Base-by-base conservation (phyloP, 208 protist species). In the Acanthamoeba lenticulata region DNA sequence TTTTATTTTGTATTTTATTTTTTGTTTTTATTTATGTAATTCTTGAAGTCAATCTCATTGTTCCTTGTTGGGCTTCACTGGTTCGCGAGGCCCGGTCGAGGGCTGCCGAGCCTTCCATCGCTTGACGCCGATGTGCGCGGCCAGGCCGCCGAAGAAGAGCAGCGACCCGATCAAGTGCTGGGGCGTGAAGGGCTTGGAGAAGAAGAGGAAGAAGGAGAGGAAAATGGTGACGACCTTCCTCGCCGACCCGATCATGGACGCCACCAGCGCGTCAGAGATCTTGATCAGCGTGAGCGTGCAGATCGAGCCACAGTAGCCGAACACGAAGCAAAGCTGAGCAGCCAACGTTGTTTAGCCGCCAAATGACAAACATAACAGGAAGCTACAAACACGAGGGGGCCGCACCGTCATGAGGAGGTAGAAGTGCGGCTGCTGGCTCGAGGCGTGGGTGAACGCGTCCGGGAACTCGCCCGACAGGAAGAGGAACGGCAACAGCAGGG, bases 251-350 rank as follows among this genome's bases (percentile, higher is more conserved):
- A 83, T 49, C 38, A 83, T 83, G 4, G 72, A 52, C 17, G 72
- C 72, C 72, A 83, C 72, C 15, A 83, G 42, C 19, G 72, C 72
- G 42, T 83, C 72, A 6, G 72, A 83, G 9, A 40, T 52, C 38
- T 83, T 83, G 72, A 83, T 49, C 36, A 83, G 42, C 15, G 72
- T 49, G 36, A 83, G 38, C 19, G 72, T 52, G 42, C 38, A 40
- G 38, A 83, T 83, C 36, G 72, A 83, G 4, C 72, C 72, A 45
- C 38, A 40, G 72, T 83, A 83, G 42, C 72, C 72, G 13, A 83
- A 83, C 24, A 83, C 5, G n/a, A 83, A 83, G 38, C 42, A 40
- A 7, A 83, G 24, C 72, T 83, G 72, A 52, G 19, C 36, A 49
- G 13, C 21, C 52, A 21, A 60, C 52, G 21, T 60, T 11, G 21